These are phyloP conservation scores for Westerdykella ornata DNA, from an alignment of 2,329 filamentous ascomycete species.

Conservation along the genomic window DNA sequence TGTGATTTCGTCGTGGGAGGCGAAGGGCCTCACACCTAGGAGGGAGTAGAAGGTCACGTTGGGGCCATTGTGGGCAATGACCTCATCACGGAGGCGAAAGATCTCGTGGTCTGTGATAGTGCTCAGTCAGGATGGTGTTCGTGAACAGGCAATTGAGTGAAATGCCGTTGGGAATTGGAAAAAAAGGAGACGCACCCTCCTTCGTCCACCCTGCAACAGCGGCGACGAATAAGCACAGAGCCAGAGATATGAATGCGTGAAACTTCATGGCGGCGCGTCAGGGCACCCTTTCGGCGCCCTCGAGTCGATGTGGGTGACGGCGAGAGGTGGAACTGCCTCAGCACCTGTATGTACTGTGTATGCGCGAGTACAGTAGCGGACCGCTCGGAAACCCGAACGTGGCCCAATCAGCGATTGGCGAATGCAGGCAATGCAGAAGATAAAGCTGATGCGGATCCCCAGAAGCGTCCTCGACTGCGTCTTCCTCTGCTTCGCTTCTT, in stretches of 20 bases:
- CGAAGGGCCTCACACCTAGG: constrained; percentile 65
- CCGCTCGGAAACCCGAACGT: constrained; percentile 18
- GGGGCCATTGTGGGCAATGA: constrained; percentile 65
- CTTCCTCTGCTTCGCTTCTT: background rate
- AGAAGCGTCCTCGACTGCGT: no score
- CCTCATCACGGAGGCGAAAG: constrained; percentile 88
- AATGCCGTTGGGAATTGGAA: constrained; percentile 4
- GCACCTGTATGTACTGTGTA: constrained; percentile 6
- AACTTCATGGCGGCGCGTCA: constrained; percentile 58
- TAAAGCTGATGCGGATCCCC: background rate
- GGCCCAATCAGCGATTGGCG: constrained; percentile 16
- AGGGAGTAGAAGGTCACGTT: constrained; percentile 91
- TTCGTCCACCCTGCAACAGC: constrained; percentile 78
- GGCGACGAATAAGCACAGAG: constrained; percentile 61
- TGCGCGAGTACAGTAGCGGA: constrained; percentile 24
- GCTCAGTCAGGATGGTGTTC: no score
- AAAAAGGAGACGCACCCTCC: constrained; percentile 55
- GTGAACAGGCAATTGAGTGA: constrained; percentile 5
- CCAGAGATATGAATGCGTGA: constrained; percentile 55
- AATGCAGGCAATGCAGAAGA: background rate
- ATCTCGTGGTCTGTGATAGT: constrained; percentile 77
- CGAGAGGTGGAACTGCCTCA: constrained; percentile 26
- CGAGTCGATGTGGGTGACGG: constrained; percentile 12
- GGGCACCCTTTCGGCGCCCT: constrained; percentile 1
- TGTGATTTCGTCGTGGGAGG: constrained; percentile 80